A percentile compares a stretch with the other conserved stretches of the same genome.
Conservation (phyloP, 2,329 filamentous ascomycete species). For the Exophiala alcalophila region DNA sequence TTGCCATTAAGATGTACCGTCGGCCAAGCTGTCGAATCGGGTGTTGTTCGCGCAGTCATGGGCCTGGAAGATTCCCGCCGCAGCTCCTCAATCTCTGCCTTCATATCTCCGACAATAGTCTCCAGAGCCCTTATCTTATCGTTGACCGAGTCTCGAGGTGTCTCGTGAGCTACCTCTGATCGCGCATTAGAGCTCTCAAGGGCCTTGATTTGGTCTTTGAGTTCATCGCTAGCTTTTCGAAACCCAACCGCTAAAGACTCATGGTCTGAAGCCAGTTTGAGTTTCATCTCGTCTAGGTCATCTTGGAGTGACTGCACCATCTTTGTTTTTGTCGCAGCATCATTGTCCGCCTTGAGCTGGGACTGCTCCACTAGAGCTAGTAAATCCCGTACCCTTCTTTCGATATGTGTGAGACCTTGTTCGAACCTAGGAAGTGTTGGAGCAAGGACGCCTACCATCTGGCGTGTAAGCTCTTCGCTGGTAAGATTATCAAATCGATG, state of each 20-base stretch:
- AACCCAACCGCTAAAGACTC: conserved; percentile 4
- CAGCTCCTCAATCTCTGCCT: no score
- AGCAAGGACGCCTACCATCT: conserved; percentile 9
- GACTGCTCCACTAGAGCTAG: not conserved
- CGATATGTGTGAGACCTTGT: conserved; percentile 10
- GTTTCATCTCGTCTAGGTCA: not conserved
- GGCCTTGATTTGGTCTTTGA: not conserved
- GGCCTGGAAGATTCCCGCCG: no score
- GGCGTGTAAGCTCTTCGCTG: conserved; percentile 7
- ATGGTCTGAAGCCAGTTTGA: not conserved
- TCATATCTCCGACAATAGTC: no score
- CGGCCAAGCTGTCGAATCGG: no score
- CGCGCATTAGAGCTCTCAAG: not conserved
- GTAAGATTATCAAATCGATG: conserved; percentile 21
- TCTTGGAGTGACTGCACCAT: not conserved
- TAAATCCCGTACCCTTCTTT: not conserved
- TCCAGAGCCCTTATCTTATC: not conserved
- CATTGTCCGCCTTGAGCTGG: not conserved
- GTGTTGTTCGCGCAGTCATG: no score
- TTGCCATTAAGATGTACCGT: no score
- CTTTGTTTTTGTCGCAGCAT: not conserved
- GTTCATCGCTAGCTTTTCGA: conserved; percentile 2
- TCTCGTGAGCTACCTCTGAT: conserved; percentile 1
- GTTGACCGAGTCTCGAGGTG: not conserved
- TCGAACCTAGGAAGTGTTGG: conserved; percentile 19